Evolutionary conservation across 2,329 filamentous ascomycete species (phyloP).

Genomic region (Plectosphaerella cucumerina): DNA sequence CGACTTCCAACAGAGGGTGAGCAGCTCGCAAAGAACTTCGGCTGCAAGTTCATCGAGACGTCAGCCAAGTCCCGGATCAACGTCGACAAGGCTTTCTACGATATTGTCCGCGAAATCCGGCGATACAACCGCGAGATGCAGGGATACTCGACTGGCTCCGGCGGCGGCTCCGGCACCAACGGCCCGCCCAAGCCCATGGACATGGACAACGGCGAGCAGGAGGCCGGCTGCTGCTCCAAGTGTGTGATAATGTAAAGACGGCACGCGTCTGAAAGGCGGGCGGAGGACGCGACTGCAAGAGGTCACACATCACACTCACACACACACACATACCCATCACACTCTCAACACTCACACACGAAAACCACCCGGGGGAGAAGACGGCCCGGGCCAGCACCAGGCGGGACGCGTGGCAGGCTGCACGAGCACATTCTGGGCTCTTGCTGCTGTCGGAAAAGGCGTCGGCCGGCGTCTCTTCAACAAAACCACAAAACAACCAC

Average conservation of each 20-base stretch:
- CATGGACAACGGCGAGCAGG: slow-evolving; percentile 63
- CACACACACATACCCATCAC: no score
- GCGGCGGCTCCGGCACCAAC: slow-evolving; percentile 56
- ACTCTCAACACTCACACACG: no score
- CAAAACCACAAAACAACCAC: no score
- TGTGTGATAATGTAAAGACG: slow-evolving; percentile 80
- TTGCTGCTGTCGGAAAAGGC: background rate
- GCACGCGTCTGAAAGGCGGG: background rate
- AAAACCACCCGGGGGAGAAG: background rate
- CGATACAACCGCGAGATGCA: slow-evolving; percentile 99
- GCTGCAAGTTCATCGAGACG: slow-evolving; percentile 98
- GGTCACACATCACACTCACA: no score
- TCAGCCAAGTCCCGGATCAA: slow-evolving; percentile 98
- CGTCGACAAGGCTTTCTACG: slow-evolving; percentile 97
- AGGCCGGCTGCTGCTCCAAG: slow-evolving; percentile 77
- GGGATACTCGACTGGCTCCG: slow-evolving; percentile 71
- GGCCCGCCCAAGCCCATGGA: slow-evolving; percentile 72
- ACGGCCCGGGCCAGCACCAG: background rate
- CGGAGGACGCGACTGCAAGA: background rate
- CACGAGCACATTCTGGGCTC: background rate
- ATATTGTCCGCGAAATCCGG: slow-evolving; percentile 95
- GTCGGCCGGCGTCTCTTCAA: slow-evolving; percentile 1
- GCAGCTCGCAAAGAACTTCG: slow-evolving; percentile 78
- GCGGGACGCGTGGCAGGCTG: background rate
- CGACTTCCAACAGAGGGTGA: slow-evolving; percentile 68